Evolutionary conservation across 192 early-diverging fungal species (phyloP).

Genomic region (Backusella liffmaniae): DNA sequence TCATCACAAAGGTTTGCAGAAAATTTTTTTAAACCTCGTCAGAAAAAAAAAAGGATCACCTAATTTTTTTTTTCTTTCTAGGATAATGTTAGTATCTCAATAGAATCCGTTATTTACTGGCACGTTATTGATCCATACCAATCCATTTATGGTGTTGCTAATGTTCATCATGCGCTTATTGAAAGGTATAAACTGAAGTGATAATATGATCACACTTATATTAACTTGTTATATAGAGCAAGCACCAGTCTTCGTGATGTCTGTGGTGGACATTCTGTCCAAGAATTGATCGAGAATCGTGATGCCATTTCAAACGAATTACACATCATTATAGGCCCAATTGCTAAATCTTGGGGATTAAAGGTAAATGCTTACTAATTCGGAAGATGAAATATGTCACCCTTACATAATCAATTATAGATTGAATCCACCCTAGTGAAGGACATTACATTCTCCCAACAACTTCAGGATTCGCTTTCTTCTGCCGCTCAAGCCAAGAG

Average conservation of each 20-base stretch:
- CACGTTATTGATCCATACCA: slow-evolving; percentile 77
- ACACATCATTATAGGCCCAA: slow-evolving; percentile 76
- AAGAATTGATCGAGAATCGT: slow-evolving; percentile 88
- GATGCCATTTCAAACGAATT: slow-evolving; percentile 84
- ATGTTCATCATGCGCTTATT: slow-evolving; percentile 72
- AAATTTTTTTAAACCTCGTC: not conserved
- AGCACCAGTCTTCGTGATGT: slow-evolving; percentile 86
- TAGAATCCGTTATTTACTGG: slow-evolving; percentile 90
- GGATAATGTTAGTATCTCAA: slow-evolving; percentile 84
- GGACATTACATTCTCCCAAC: slow-evolving; percentile 73
- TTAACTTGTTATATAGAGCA: slow-evolving; percentile 43
- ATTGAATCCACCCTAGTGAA: slow-evolving; percentile 84
- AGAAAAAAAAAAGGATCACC: not conserved
- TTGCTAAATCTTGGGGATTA: slow-evolving; percentile 80
- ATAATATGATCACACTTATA: not conserved
- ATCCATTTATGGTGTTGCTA: slow-evolving; percentile 72
- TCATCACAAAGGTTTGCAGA: slow-evolving; percentile 68
- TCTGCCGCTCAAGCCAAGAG: slow-evolving; percentile 87
- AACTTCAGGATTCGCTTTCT: slow-evolving; percentile 80
- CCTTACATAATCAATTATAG: slow-evolving; percentile 9
- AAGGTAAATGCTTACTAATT: slow-evolving; percentile 40
- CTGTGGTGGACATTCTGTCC: slow-evolving; percentile 75
- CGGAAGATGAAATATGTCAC: not conserved
- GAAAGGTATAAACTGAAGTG: slow-evolving; percentile 56
- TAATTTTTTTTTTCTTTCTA: not conserved